phyloP scores from a whole-genome alignment of 2,329 filamentous ascomycete species.

The Clonostachys sp. region DNA sequence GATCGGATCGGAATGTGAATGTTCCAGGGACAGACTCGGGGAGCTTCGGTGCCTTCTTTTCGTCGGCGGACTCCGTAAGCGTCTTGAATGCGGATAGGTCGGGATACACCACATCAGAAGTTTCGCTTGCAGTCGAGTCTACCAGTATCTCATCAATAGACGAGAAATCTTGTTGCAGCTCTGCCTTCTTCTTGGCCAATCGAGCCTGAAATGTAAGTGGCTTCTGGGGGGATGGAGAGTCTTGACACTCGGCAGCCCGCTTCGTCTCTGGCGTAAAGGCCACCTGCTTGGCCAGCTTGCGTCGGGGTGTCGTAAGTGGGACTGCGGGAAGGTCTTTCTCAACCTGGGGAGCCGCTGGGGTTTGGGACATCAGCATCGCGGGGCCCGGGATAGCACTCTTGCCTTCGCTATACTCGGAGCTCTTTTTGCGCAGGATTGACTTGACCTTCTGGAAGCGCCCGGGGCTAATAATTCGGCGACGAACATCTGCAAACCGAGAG shows the following conservation, averaged over 20 bases:
- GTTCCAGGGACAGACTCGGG: slow-evolving; percentile 45
- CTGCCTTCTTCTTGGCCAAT: slow-evolving; percentile 16
- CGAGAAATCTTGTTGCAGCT: not conserved
- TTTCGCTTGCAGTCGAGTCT: slow-evolving; percentile 6
- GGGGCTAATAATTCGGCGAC: slow-evolving; percentile 38
- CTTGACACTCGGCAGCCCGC: slow-evolving; percentile 32
- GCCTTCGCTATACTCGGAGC: slow-evolving; percentile 21
- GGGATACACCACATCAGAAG: slow-evolving; percentile 38
- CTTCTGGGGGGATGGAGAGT: slow-evolving; percentile 54
- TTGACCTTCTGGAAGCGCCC: slow-evolving; percentile 51
- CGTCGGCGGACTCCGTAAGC: slow-evolving; percentile 14
- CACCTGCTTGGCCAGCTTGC: slow-evolving; percentile 67
- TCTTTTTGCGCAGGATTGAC: slow-evolving; percentile 45
- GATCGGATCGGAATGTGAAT: slow-evolving; percentile 63
- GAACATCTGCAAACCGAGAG: slow-evolving; percentile 23
- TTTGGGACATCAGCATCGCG: slow-evolving; percentile 31
- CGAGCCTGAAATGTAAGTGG: slow-evolving; percentile 37
- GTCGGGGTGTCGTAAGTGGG: slow-evolving; percentile 61
- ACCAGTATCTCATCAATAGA: slow-evolving; percentile 14
- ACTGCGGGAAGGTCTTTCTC: slow-evolving; percentile 48
- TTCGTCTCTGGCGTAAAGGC: slow-evolving; percentile 74
- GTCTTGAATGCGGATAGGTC: slow-evolving; percentile 40
- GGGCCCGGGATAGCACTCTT: slow-evolving; percentile 45
- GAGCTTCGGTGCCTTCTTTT: slow-evolving; percentile 11
- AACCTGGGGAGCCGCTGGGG: slow-evolving; percentile 28